Evolutionary conservation across 768 basidiomycete species (phyloP).

Genomic region (Collybia sp.): DNA sequence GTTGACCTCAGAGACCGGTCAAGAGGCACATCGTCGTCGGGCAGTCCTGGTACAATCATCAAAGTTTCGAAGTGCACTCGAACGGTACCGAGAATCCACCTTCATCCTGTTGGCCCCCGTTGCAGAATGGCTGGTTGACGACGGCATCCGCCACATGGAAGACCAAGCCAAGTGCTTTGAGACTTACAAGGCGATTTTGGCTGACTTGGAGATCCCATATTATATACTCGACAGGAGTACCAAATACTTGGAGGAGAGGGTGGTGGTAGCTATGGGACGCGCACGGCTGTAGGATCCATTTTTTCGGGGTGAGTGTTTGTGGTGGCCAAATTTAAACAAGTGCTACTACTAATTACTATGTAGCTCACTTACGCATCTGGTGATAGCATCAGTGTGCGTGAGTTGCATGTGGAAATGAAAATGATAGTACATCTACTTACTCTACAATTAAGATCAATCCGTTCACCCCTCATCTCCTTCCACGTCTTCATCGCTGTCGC

Average conservation of each 20-base stretch:
- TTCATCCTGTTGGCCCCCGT: slow-evolving; percentile 55
- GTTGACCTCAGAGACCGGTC: slow-evolving; percentile 33
- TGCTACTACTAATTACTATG: no score
- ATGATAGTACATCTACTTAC: no score
- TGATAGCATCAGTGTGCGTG: no score
- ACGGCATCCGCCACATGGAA: slow-evolving; percentile 56
- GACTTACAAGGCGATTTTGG: slow-evolving; percentile 33
- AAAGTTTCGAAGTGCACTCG: slow-evolving; percentile 36
- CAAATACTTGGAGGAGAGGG: slow-evolving; percentile 34
- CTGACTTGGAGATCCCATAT: slow-evolving; percentile 38
- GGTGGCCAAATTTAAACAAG: no score
- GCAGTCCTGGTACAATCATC: slow-evolving; percentile 25
- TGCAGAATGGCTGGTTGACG: slow-evolving; percentile 56
- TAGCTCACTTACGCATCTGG: no score
- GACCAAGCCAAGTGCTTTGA: slow-evolving; percentile 35
- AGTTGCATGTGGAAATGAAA: no score
- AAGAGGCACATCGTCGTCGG: slow-evolving; percentile 30
- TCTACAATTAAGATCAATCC: neutral
- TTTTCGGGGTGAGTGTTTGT: no score
- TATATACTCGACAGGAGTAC: slow-evolving; percentile 40
- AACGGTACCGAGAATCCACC: slow-evolving; percentile 37
- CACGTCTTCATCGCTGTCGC: slow-evolving; percentile 76
- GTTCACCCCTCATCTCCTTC: slow-evolving; percentile 54
- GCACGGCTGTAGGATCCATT: slow-evolving; percentile 5
- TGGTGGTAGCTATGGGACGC: slow-evolving; percentile 16